A percentile compares a stretch with the other conserved stretches of the same genome.
These are phyloP conservation scores for Vachellia collinsii DNA, from an alignment of 306 rosid species.

Conservation along the genomic window DNA sequence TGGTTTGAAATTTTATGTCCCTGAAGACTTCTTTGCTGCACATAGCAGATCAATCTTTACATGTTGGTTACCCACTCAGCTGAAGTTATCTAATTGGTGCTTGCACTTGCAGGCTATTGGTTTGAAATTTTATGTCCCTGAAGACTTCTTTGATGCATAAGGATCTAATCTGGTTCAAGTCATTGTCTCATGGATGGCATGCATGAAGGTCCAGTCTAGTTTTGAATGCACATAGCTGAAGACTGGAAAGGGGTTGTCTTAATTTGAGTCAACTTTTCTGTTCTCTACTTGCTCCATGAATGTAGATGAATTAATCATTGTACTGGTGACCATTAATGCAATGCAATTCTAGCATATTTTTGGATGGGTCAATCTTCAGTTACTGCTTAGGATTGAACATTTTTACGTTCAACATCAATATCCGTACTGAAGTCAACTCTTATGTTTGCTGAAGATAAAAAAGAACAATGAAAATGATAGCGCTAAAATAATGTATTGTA, in stretches of 20 bases:
- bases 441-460: neutral
- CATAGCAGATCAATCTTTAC: neutral
- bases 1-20: constrained; percentile 76
- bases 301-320: constrained; percentile 22
- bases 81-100: constrained; percentile 29
- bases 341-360: neutral
- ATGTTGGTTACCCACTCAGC: constrained; percentile 11
- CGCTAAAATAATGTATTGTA: neutral
- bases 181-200: constrained; percentile 14
- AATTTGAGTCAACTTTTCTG: neutral
- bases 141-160: constrained; percentile 59
- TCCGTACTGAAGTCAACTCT: neutral
- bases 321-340: constrained; percentile 4
- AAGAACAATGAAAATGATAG: neutral
- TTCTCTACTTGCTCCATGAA: constrained; percentile 13
- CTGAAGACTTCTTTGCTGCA: constrained; percentile 66
- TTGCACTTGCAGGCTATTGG: constrained; percentile 78
- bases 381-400: neutral
- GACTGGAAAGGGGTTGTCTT: constrained; percentile 25
- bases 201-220: constrained; percentile 1
- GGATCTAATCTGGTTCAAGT: constrained; percentile 25
- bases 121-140: constrained; percentile 76
- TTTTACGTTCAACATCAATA: neutral
- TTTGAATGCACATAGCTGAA: constrained; percentile 6
- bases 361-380: neutral